These are phyloP conservation scores for Ceratocystis smalleyi DNA, from an alignment of 2,329 filamentous ascomycete species.

Conservation along the genomic window DNA sequence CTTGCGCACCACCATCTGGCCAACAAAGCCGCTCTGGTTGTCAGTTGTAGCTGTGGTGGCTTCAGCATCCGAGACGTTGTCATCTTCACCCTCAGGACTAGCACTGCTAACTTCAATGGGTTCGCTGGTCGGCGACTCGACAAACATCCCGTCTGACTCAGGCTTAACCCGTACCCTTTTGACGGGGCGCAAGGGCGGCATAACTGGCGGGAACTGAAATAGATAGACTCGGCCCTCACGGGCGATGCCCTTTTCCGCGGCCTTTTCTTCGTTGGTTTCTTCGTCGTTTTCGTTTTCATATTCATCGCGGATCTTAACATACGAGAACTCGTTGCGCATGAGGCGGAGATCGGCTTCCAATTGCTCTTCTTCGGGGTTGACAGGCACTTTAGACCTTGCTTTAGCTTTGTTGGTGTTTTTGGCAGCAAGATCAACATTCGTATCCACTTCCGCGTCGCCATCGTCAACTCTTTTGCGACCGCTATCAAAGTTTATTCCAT, in stretches of 20 bases:
- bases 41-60: slow-evolving; percentile 27
- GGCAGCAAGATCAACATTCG: slow-evolving; percentile 19
- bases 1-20: slow-evolving; percentile 43
- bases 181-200: slow-evolving; percentile 34
- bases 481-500: slow-evolving; percentile 32
- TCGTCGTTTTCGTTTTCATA: slow-evolving; percentile 13
- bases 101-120: neutral
- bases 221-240: slow-evolving; percentile 43
- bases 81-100: slow-evolving; percentile 23
- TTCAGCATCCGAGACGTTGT: slow-evolving; percentile 19
- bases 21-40: slow-evolving; percentile 41
- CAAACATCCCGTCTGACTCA: slow-evolving; percentile 16
- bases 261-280: slow-evolving; percentile 17
- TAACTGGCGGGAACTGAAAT: slow-evolving; percentile 48
- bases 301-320: slow-evolving; percentile 13
- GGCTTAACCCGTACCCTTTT: slow-evolving; percentile 18
- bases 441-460: slow-evolving; percentile 20
- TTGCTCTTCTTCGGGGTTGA: slow-evolving; percentile 21
- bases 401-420: slow-evolving; percentile 20
- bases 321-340: slow-evolving; percentile 27
- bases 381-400: slow-evolving; percentile 15
- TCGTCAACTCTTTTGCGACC: slow-evolving; percentile 20
- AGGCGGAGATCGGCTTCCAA: slow-evolving; percentile 27
- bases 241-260: slow-evolving; percentile 10
- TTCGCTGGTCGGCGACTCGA: slow-evolving; percentile 17